Evolutionary conservation across 371 early-diverging fungal genomes (phyloP), one percentile per base, ranked within the genome.

Genomic region (Lichtheimia ramosa): DNA sequence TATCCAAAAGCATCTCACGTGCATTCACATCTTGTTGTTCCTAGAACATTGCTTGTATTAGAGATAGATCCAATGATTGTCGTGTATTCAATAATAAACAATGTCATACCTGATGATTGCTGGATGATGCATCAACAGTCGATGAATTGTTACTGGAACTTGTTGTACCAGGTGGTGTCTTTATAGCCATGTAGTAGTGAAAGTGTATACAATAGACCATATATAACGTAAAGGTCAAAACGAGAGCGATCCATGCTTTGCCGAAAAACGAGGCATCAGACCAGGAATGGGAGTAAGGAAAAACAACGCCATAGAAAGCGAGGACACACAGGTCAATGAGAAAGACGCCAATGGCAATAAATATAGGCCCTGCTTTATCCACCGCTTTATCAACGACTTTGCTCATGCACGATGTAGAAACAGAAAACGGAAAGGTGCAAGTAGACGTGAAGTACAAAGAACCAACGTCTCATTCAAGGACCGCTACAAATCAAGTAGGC

Each of bases 151-250:
- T 28, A 28, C 28, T 28, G 28, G 28, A 28, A 7, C 28, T 28
- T 3, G 28, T 28, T 5, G 6, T 28, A 28, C 53, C 43, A 0
- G 85, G 83, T 6, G 77, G 70, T 25, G 83, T 85, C 18, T 61
- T 64, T 39, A 85, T 81, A 5, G 85, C 85, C 77, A 76, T 81
- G 58, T 85, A 85, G 41, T 85, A 85, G 51, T 85, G 82, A 43
- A 81, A 82, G 18, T 72, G 69, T 50, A 82, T 81, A 34, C 76
- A 75, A 56, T 81, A 84, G n/a, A 84, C 73, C 48, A 84, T 69
- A 51, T 82, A 84, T 3, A 71, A 41, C 2, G 80, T 78, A 59
- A 79, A 81, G 0, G 66, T 14, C 8, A 79, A 28, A n/a, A 69
- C 71, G 2, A 66, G 28, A 42, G 73, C 48, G 49, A 53, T 39